phyloP scores from a whole-genome alignment of 805 yeast genomes.

The Ogataea pini region DNA sequence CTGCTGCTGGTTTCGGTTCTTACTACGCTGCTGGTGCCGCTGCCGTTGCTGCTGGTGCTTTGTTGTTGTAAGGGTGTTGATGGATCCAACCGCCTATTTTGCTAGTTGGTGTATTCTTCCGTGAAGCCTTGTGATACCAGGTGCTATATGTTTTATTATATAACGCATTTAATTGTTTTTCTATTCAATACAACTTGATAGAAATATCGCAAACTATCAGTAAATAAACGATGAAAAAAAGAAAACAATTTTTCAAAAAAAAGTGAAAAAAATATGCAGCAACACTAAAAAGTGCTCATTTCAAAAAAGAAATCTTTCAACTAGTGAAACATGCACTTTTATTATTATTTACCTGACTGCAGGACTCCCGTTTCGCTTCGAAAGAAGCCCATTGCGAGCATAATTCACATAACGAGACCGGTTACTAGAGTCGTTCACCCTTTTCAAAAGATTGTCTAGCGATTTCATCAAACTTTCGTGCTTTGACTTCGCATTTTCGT shows the following conservation, averaged over 20 bases:
- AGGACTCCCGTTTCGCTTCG: conserved; percentile 22
- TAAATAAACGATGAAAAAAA: background rate
- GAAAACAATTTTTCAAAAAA: background rate
- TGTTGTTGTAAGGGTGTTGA: conserved; percentile 31
- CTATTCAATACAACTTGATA: conserved; percentile 9
- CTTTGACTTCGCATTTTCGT: conserved; percentile 8
- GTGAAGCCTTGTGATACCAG: conserved; percentile 8
- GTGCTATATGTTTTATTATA: conserved; percentile 16
- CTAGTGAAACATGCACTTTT: background rate
- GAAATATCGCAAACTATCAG: conserved; percentile 1
- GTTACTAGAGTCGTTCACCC: conserved; percentile 24
- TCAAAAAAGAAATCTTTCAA: too few species aligned
- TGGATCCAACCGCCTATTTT: conserved; percentile 3
- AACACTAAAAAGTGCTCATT: too few species aligned
- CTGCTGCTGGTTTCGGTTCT: conserved; percentile 33
- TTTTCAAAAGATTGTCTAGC: conserved; percentile 21
- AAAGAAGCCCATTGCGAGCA: conserved; percentile 24
- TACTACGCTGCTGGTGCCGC: conserved; percentile 38
- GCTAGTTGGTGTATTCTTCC: conserved; percentile 6
- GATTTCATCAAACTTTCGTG: conserved; percentile 15
- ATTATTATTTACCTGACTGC: conserved; percentile 12
- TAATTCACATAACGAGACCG: conserved; percentile 30
- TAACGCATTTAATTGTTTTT: conserved; percentile 12
- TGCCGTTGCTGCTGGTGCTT: conserved; percentile 39
- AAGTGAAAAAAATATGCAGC: background rate